Conservation (phyloP, 2,329 filamentous ascomycete species). For the Colletotrichum endophyticum region DNA sequence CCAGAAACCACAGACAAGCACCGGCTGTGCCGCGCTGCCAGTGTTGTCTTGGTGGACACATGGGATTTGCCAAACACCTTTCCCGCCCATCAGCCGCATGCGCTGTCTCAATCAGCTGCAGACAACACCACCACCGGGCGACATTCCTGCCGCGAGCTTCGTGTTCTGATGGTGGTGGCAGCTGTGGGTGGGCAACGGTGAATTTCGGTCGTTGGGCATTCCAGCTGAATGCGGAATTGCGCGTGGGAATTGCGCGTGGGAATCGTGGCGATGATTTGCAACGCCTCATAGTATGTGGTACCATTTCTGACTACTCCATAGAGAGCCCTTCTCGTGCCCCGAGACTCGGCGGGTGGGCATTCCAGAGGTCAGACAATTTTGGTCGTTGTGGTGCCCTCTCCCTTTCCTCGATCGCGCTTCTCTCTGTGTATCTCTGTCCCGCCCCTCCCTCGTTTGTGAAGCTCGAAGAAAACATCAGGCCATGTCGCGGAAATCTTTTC, state of each 20-base stretch:
- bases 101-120: background rate
- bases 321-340: background rate
- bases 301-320: background rate
- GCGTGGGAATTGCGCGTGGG: background rate
- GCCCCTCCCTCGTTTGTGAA: background rate
- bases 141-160: background rate
- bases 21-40: background rate
- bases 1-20: background rate
- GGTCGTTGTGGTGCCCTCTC: background rate
- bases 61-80: background rate
- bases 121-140: background rate
- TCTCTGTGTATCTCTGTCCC: background rate
- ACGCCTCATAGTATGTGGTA: background rate
- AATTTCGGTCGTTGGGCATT: background rate
- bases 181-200: background rate
- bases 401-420: background rate
- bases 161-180: background rate
- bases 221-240: conserved; percentile 3
- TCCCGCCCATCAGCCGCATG: background rate
- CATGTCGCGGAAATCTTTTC: background rate
- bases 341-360: background rate
- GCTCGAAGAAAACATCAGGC: background rate
- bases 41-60: background rate
- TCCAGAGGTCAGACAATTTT: conserved; percentile 6
- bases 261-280: background rate